These are phyloP conservation scores for Musa troglodytarum DNA, from an alignment of 176 grass and related monocot species.

Conservation along the genomic window DNA sequence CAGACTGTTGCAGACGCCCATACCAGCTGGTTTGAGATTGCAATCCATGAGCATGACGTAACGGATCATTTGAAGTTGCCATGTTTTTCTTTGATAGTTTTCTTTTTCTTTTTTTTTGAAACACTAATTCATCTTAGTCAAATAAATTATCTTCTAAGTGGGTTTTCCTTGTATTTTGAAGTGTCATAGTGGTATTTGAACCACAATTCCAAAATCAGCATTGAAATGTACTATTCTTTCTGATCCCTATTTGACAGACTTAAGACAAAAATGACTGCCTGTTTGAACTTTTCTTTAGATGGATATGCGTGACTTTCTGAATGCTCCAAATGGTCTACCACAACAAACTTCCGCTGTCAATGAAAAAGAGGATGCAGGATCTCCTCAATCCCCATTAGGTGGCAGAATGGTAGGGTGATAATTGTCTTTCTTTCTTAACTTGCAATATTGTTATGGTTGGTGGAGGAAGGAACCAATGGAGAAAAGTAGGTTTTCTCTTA, in stretches of 20 bases:
- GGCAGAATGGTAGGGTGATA: conserved; percentile 60
- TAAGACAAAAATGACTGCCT: not conserved
- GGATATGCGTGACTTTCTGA: conserved; percentile 97
- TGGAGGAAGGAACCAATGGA: too few species aligned
- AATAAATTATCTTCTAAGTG: not conserved
- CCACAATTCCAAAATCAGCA: not conserved
- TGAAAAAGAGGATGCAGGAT: conserved; percentile 50
- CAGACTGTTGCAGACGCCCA: too few species aligned
- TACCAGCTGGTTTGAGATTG: too few species aligned
- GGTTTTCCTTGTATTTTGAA: not conserved
- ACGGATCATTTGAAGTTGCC: not conserved
- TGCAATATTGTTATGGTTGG: not conserved
- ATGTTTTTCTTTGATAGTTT: not conserved
- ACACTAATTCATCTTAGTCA: too few species aligned
- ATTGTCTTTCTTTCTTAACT: not conserved
- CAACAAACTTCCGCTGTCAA: conserved; percentile 44
- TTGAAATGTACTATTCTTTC: not conserved
- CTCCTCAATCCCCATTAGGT: conserved; percentile 82
- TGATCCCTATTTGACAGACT: not conserved
- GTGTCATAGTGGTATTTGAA: not conserved
- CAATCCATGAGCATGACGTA: not conserved
- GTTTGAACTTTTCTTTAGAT: conserved; percentile 30
- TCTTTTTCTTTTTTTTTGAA: not conserved
- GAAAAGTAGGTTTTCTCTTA: not conserved
- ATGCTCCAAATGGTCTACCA: conserved; percentile 72